These are phyloP conservation scores for Papiliotrema nemorosa DNA, from an alignment of 1,284 basidiomycete genomes.

Conservation along the genomic window DNA sequence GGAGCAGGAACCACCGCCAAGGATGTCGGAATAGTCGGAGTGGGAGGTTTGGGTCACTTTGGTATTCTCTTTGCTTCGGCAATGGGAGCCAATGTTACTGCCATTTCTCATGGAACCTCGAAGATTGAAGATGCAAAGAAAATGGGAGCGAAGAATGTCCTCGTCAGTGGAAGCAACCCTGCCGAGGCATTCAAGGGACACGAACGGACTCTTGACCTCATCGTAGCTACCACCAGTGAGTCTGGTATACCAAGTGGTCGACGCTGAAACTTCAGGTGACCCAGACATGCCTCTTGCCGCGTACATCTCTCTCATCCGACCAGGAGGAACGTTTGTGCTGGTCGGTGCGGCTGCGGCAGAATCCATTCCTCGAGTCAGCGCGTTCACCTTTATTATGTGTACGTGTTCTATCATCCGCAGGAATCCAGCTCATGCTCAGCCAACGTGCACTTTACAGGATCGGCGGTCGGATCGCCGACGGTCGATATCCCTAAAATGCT, in stretches of 20 bases:
- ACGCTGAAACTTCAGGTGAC: constrained; percentile 13
- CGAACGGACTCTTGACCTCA: constrained; percentile 49
- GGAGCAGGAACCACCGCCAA: constrained; percentile 53
- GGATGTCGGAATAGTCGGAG: constrained; percentile 53
- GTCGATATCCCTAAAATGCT: constrained; percentile 48
- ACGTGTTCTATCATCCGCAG: constrained; percentile 9
- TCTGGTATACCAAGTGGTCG: constrained; percentile 23
- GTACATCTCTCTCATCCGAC: constrained; percentile 48
- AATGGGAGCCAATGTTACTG: constrained; percentile 59
- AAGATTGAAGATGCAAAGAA: constrained; percentile 56
- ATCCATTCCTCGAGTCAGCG: constrained; percentile 17
- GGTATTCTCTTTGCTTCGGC: constrained; percentile 52
- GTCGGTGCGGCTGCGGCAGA: constrained; percentile 46
- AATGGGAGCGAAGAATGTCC: constrained; percentile 51
- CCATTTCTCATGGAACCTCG: constrained; percentile 52
- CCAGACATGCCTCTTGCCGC: constrained; percentile 43
- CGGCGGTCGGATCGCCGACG: constrained; percentile 48
- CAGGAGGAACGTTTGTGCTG: constrained; percentile 47
- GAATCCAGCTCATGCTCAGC: background rate
- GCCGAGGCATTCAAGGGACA: constrained; percentile 48
- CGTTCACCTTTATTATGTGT: constrained; percentile 30
- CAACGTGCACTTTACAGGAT: constrained; percentile 44
- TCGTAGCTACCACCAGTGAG: constrained; percentile 51
- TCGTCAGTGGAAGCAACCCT: constrained; percentile 51
- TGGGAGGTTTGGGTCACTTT: constrained; percentile 50